Base-by-base conservation (phyloP, 2,329 filamentous ascomycete species). In the Aspergillus sp. region DNA sequence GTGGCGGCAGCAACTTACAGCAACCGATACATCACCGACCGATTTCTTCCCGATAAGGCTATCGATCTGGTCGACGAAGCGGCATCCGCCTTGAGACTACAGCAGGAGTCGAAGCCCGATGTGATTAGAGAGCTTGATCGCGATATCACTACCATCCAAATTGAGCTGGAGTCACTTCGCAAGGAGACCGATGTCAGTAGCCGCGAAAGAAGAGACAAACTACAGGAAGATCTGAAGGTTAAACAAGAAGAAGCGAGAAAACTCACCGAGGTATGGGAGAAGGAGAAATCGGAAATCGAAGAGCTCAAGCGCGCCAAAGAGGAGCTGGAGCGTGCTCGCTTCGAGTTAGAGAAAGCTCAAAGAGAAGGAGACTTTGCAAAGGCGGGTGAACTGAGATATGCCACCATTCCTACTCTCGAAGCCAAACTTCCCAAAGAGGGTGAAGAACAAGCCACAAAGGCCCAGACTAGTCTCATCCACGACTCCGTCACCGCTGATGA, bases 41-140 rank as follows among this genome's bases (percentile, higher is more conserved):
- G 95, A 1, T 98, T 96, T 77, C 81, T 98, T 0, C 95, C 95
- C 0, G 95, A 99, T 77, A 98, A 98, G 75, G 95, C 95, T 2
- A 98, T 99, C 64, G 95, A 98, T 74, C 78, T 98, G 15, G 95
- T 99, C 75, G 95, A 98, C 66, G 95, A 98, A 78, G 95, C 95
- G 8, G 93, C 94, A 1, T 96, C 91, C 62, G 92, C 92, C 21
- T 81, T 98, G 8, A 88, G 96, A 48, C 79, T 98, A 32, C 94
- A 98, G 72, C 95, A 98, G 76, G 95, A 99, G 76, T 96, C 92
- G 68, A 98, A 97, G 69, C 95, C 95, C 0, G 95, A 98, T 68
- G 88, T 94, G 8, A 97, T 99, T 36, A 91, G 96, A 79, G 87
- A 90, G 54, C 85, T 98, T 1, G 94, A 98, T 70, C 90, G 96